Conservation (phyloP, 2,329 filamentous ascomycete species). For the Nothophoma quercina region DNA sequence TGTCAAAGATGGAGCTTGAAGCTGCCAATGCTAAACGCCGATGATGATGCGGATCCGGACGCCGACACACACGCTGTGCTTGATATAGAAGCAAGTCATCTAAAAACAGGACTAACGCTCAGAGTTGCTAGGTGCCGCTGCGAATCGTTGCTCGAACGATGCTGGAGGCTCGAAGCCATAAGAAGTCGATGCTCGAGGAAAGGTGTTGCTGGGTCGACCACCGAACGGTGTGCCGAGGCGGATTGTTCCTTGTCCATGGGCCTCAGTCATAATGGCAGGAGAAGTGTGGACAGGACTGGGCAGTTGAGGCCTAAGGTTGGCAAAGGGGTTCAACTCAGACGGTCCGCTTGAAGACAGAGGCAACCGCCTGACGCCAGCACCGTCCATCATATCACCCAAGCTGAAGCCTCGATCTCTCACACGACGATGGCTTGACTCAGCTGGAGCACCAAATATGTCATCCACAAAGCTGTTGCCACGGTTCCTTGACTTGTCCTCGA, state of each 20-base stretch:
- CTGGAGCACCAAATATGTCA: slow-evolving; percentile 56
- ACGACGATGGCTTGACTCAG: slow-evolving; percentile 62
- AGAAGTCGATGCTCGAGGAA: slow-evolving; percentile 53
- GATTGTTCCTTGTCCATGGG: slow-evolving; percentile 49
- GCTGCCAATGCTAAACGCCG: slow-evolving; percentile 43
- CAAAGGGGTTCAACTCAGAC: slow-evolving; percentile 41
- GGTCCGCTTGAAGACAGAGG: slow-evolving; percentile 64
- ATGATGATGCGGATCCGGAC: slow-evolving; percentile 42
- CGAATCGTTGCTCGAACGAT: slow-evolving; percentile 52
- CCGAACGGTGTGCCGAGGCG: slow-evolving; percentile 59
- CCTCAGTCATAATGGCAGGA: slow-evolving; percentile 24
- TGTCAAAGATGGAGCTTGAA: slow-evolving; percentile 28
- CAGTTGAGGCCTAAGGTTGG: slow-evolving; percentile 29
- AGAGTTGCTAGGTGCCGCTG: slow-evolving; percentile 37
- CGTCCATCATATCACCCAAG: slow-evolving; percentile 62
- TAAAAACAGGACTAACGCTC: slow-evolving; percentile 34
- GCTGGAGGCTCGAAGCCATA: slow-evolving; percentile 48
- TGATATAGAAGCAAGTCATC: slow-evolving; percentile 25
- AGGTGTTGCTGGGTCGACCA: slow-evolving; percentile 54
- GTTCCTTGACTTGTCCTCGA: slow-evolving; percentile 56
- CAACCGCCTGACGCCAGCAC: slow-evolving; percentile 59
- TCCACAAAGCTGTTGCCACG: slow-evolving; percentile 52
- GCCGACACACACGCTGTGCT: slow-evolving; percentile 32
- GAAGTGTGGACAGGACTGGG: slow-evolving; percentile 36
- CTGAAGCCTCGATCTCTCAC: slow-evolving; percentile 69